These are phyloP conservation scores for Closterium sp. DNA, from an alignment of 139 green algal species.

Conservation along the genomic window DNA sequence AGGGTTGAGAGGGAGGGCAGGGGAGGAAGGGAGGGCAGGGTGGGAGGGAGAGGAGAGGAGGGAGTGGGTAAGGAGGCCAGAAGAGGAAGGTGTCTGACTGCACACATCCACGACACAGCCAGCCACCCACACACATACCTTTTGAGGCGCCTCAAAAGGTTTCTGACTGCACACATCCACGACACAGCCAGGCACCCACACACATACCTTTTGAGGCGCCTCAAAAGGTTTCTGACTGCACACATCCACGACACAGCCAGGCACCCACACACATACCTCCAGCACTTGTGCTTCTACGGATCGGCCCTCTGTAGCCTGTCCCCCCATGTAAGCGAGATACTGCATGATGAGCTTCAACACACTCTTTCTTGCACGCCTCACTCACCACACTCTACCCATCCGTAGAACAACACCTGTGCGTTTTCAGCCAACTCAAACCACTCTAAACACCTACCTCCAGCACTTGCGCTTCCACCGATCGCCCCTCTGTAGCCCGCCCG, in stretches of 20 bases:
- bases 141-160: no score
- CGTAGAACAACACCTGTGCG: no score
- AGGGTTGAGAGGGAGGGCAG: no score
- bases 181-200: neutral
- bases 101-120: neutral
- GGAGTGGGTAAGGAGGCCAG: neutral
- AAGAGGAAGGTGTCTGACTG: neutral
- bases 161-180: neutral
- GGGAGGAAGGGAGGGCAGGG: neutral
- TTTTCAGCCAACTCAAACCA: neutral
- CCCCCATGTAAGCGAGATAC: constrained; percentile 77
- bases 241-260: neutral
- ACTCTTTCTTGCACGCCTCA: constrained; percentile 98
- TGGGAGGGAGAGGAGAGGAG: neutral
- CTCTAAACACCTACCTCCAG: constrained; percentile 23
- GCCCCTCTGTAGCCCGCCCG: constrained; percentile 38
- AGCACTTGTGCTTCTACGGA: constrained; percentile 36
- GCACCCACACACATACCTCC: neutral
- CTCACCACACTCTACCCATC: constrained; percentile 69
- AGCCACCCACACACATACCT: neutral
- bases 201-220: no score
- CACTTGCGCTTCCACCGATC: constrained; percentile 48
- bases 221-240: no score
- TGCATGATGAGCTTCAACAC: constrained; percentile 97
- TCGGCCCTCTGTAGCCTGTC: constrained; percentile 15